These are phyloP conservation scores for Herpotrichia juniperi DNA, from an alignment of 2,329 filamentous ascomycete species.

Conservation along the genomic window DNA sequence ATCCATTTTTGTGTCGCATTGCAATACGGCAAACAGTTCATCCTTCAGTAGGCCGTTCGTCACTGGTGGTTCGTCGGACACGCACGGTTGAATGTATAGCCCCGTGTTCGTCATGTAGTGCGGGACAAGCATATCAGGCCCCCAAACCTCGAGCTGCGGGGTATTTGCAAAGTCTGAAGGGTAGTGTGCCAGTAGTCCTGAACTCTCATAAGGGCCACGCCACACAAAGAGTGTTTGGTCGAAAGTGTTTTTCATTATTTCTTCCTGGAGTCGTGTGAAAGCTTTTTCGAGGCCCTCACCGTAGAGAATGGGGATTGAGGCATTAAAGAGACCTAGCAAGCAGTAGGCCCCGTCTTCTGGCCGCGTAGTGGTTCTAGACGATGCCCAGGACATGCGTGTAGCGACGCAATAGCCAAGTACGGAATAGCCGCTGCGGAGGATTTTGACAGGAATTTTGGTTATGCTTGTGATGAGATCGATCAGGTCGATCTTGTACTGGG, in stretches of 20 bases:
- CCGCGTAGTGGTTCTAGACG: constrained; percentile 13
- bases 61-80: neutral
- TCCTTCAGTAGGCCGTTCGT: no score
- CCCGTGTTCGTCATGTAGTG: constrained; percentile 5
- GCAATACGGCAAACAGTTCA: no score
- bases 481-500: no score
- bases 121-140: neutral
- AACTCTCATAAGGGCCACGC: neutral
- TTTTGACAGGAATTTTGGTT: no score
- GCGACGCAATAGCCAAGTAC: no score
- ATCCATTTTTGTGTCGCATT: no score
- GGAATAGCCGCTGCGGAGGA: no score
- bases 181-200: neutral
- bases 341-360: constrained; percentile 18
- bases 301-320: constrained; percentile 9
- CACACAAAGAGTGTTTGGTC: constrained; percentile 7
- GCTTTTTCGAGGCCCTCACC: constrained; percentile 11
- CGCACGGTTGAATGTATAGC: neutral
- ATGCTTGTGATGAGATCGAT: no score
- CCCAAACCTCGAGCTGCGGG: neutral
- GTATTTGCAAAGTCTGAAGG: neutral
- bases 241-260: constrained; percentile 13
- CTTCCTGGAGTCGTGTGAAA: constrained; percentile 12
- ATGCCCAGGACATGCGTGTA: constrained; percentile 21
- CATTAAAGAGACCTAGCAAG: constrained; percentile 19